These are phyloP conservation scores for Phytopythium kandeliae DNA, from an alignment of 352 stramenopile genomes.

Conservation along the genomic window DNA sequence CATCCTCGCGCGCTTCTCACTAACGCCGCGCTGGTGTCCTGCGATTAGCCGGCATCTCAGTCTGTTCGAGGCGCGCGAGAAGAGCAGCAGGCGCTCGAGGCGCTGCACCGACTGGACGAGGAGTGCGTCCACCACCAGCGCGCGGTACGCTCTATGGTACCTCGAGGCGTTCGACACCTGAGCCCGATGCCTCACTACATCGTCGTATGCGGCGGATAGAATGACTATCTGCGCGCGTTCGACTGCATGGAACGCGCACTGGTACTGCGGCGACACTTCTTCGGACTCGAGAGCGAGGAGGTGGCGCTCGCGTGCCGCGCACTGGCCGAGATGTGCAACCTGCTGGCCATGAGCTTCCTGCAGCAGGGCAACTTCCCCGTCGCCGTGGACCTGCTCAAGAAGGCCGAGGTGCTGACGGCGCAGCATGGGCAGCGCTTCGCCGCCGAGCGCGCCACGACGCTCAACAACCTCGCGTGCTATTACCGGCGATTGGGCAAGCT, in stretches of 20 bases:
- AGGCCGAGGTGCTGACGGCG: slow-evolving; percentile 90
- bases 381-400: slow-evolving; percentile 90
- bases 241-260: slow-evolving; percentile 91
- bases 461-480: slow-evolving; percentile 94
- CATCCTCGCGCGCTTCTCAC: not conserved
- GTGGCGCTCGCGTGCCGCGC: slow-evolving; percentile 83
- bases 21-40: not conserved
- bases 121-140: slow-evolving; percentile 87
- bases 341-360: slow-evolving; percentile 92
- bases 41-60: slow-evolving; percentile 4
- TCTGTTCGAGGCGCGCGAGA: slow-evolving; percentile 29
- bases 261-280: slow-evolving; percentile 90
- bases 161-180: too few species aligned
- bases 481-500: slow-evolving; percentile 87
- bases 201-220: slow-evolving; percentile 26
- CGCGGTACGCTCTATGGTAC: slow-evolving; percentile 27
- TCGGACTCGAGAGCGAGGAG: slow-evolving; percentile 85
- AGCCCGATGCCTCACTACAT: too few species aligned
- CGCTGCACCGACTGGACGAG: slow-evolving; percentile 87
- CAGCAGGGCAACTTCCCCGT: slow-evolving; percentile 92
- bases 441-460: slow-evolving; percentile 80
- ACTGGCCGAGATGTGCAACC: slow-evolving; percentile 92
- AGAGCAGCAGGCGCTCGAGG: slow-evolving; percentile 80
- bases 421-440: slow-evolving; percentile 41
- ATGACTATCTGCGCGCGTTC: slow-evolving; percentile 90